Base-by-base conservation (phyloP, 805 yeast species). In the Zygoascus tannicola region DNA sequence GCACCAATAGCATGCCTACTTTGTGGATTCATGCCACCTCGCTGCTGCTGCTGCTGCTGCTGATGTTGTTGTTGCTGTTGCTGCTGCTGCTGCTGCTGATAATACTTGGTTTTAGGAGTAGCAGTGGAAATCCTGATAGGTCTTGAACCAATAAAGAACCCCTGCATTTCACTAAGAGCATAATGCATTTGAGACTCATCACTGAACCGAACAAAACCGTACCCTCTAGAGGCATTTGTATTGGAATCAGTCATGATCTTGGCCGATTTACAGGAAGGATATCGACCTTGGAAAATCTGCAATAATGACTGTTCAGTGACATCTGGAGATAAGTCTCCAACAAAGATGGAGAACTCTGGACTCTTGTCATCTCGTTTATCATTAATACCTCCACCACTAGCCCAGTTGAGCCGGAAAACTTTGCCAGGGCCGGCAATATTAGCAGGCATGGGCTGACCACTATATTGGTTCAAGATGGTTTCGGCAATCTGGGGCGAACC, bases 161-260 rank as follows among this genome's bases (percentile, higher is more conserved):
- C 94, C 62, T 83, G 88, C 94, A 86, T 84, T 57, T 84, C 94
- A 19, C 70, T 56, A 34, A 85, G 60, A 0, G 95, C 86, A 41
- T 78, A 71, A 52, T 78, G 80, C 61, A 81, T 86, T 33, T 81
- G 86, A 8, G 70, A 69, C 48, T 75, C 79, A 46, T 72, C 71
- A 30, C 69, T 56, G 58, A 87, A 86, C 49, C 85, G 76, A n/a
- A 86, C 85, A 66, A 88, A 88, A 2, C 96, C 97, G 62, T 82
- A 87, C 10, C 95, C 95, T 56, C 84, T 79, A 4, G 90, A 75
- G 40, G 71, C 71, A 23, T 81, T 80, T 1, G 94, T 78, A 10
- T 63, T 58, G 32, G 77, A 79, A 60, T 87, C 95, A 40, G 74
- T 61, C 79, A 87, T 85, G 49, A 87, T 76, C 56, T 82, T 85